Base-by-base conservation (phyloP, 352 stramenopile species). In the Phytopythium oedochilum region DNA sequence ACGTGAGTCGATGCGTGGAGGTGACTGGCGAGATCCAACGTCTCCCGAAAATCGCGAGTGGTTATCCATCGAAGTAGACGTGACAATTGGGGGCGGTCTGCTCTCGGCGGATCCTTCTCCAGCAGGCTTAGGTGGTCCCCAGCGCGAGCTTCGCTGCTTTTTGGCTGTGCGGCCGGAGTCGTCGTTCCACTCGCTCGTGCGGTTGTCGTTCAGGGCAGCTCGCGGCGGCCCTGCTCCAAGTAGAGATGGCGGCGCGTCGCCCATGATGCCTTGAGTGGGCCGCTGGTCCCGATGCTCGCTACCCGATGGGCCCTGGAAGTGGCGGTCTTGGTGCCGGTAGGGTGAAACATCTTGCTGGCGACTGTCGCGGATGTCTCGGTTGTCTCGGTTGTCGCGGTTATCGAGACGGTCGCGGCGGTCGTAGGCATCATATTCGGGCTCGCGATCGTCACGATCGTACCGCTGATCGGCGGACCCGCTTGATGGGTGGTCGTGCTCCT, bases 141-240 rank as follows among this genome's bases (percentile, higher is more conserved):
- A 92, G 20, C 82, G 78, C 44, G 82, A 92, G 12, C 71, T 68
- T 32, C 79, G 76, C n/a, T 64, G 57, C 39, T 86, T 88, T 65
- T 92, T 92, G 20, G 54, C 12, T 32, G 72, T 63, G 17, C 81
- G 76, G 15, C 11, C 10, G 6, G 42, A 53, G 9, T 45, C 43
- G 38, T 88, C 74, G 17, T 78, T 50, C 36, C 69, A 60, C 3
- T 72, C 66, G 20, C 35, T 70, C 52, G 23, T 45, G 9, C 53
- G 64, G 5, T 64, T 59, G n/a, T 74, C 73, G 6, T 55, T 46
- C 5, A 2, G 11, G 5, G 22, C 18, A 23, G 22, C 23, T 38
- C 20, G 64, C 61, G 60, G 64, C 62, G 40, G 64, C 58, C 7
- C 57, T 32, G 9, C 66, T 63, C 56, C 52, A 58, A 49, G 57